These are phyloP conservation scores for Aspergillus sp. DNA, from an alignment of 2,329 filamentous ascomycete species.

Conservation along the genomic window DNA sequence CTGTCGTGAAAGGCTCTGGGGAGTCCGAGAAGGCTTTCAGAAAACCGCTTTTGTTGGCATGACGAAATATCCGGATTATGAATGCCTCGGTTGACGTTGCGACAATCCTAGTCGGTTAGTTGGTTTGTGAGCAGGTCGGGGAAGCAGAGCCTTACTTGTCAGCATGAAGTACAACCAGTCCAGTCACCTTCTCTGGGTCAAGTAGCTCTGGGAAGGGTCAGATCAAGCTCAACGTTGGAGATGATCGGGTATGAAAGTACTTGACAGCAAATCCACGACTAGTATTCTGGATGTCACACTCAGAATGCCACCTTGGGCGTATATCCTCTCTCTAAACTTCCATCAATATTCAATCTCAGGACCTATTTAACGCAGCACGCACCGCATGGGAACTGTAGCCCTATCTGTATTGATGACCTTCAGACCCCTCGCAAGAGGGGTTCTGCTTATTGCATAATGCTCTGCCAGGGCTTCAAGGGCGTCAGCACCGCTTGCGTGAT, in stretches of 20 bases:
- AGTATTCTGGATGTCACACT: slow-evolving; percentile 95
- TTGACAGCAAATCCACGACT: slow-evolving; percentile 88
- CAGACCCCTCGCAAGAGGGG: slow-evolving; percentile 78
- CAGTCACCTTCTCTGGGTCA: slow-evolving; percentile 80
- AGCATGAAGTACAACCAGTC: slow-evolving; percentile 82
- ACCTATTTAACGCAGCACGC: slow-evolving; percentile 11
- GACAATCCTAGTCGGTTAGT: slow-evolving; percentile 56
- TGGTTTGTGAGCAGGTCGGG: background rate
- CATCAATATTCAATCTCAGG: slow-evolving; percentile 19
- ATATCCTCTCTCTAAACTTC: slow-evolving; percentile 75
- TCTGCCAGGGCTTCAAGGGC: slow-evolving; percentile 70
- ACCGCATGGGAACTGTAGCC: slow-evolving; percentile 75
- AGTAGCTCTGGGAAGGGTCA: slow-evolving; percentile 54
- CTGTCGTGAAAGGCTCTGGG: slow-evolving; percentile 84
- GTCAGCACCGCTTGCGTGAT: slow-evolving; percentile 12
- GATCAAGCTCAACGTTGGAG: background rate
- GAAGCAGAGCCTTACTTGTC: slow-evolving; percentile 55
- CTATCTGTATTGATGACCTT: slow-evolving; percentile 92
- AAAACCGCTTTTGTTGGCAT: slow-evolving; percentile 91
- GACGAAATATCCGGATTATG: slow-evolving; percentile 87
- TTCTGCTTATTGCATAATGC: slow-evolving; percentile 85
- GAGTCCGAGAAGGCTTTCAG: slow-evolving; percentile 95
- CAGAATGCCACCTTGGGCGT: slow-evolving; percentile 83
- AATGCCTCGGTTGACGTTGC: slow-evolving; percentile 93
- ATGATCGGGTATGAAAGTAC: slow-evolving; percentile 28